These are phyloP conservation scores for Candida anutae DNA, from an alignment of 1,139 yeast species.

Conservation along the genomic window DNA sequence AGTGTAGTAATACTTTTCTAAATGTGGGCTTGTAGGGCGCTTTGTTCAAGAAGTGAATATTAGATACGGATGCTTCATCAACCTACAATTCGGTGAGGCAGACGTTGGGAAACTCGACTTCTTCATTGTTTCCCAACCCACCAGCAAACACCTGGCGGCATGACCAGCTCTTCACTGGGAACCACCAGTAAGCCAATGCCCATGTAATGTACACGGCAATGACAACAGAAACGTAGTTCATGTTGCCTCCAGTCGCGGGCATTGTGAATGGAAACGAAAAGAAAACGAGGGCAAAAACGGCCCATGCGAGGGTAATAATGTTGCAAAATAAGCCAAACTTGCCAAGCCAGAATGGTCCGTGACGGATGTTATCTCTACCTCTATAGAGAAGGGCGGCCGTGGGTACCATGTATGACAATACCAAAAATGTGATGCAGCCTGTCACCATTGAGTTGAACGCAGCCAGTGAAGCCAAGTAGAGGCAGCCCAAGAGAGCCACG, in stretches of 20 bases:
- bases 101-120: conserved; percentile 40
- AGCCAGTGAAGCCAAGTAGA: conserved; percentile 34
- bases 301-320: conserved; percentile 49
- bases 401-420: conserved; percentile 35
- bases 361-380: conserved; percentile 53
- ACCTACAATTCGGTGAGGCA: conserved; percentile 17
- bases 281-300: conserved; percentile 51
- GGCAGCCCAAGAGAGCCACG: conserved; percentile 34
- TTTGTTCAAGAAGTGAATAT: background rate
- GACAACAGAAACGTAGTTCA: conserved; percentile 70
- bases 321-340: conserved; percentile 50
- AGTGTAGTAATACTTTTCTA: background rate
- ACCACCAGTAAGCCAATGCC: conserved; percentile 52
- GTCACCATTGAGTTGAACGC: conserved; percentile 41
- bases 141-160: conserved; percentile 39
- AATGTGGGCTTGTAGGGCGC: too few relatives aligned
- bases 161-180: conserved; percentile 33
- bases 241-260: conserved; percentile 55
- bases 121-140: conserved; percentile 34
- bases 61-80: background rate
- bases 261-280: conserved; percentile 60
- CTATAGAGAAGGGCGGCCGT: conserved; percentile 44
- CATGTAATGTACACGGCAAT: conserved; percentile 48
- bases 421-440: conserved; percentile 38
- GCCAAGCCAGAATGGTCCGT: conserved; percentile 62